A percentile compares a stretch with the other conserved stretches of the same genome.
Evolutionary conservation across 495 filamentous ascomycete species (phyloP).

Genomic region (Annulohypoxylon nitens): DNA sequence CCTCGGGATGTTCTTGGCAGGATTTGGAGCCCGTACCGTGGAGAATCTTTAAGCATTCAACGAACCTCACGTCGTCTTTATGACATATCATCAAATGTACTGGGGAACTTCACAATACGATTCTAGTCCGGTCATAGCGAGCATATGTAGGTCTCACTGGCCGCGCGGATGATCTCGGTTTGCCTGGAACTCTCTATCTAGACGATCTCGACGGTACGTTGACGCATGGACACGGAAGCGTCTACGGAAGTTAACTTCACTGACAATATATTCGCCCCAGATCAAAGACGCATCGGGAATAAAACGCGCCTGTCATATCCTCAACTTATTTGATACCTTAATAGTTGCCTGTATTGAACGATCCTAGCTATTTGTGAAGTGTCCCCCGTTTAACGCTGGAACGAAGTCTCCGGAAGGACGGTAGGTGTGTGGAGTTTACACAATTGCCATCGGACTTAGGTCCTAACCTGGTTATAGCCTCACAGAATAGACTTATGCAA

Average conservation of each 20-base stretch:
- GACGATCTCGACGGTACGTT: neutral
- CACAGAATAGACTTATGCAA: neutral
- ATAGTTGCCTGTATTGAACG: neutral
- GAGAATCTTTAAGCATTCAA: neutral
- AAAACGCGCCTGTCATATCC: neutral
- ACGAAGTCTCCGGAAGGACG: constrained; percentile 6
- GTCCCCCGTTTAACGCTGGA: neutral
- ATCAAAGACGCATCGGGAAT: constrained; percentile 1
- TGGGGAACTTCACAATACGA: neutral
- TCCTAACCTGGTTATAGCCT: neutral
- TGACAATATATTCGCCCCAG: neutral
- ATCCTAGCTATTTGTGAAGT: neutral
- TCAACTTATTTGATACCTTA: neutral
- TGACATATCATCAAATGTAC: constrained; percentile 16
- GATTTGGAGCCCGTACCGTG: constrained; percentile 4
- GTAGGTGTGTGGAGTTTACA: neutral
- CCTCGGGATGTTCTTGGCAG: constrained; percentile 15
- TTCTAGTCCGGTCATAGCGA: neutral
- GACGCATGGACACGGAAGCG: neutral
- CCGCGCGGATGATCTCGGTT: constrained; percentile 8
- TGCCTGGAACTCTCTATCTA: constrained; percentile 1
- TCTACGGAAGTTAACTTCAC: neutral
- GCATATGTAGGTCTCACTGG: neutral
- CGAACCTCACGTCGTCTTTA: neutral
- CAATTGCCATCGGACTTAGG: constrained; percentile 2